Evolutionary conservation across 306 rosid species (phyloP).

Genomic region (Begonia peltatifolia): DNA sequence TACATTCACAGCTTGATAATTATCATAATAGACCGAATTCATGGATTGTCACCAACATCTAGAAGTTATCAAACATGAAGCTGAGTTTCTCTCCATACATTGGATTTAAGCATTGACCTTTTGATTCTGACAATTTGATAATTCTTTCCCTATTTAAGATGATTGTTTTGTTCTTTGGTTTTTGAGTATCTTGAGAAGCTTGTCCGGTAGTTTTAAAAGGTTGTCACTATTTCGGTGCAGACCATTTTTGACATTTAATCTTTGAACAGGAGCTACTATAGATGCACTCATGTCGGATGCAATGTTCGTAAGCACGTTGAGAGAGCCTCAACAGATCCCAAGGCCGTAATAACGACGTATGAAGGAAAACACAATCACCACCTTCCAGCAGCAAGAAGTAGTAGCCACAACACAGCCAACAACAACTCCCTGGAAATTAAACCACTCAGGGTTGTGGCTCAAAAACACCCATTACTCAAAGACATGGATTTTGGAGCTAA

Average conservation of each 20-base stretch:
- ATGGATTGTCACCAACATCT: too few species aligned
- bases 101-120: too few species aligned
- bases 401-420: slow-evolving; percentile 64
- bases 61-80: too few species aligned
- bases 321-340: slow-evolving; percentile 80
- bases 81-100: too few species aligned
- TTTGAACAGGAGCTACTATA: slow-evolving; percentile 81
- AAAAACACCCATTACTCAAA: slow-evolving; percentile 47
- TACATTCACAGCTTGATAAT: too few species aligned
- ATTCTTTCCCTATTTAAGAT: too few species aligned
- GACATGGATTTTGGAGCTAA: slow-evolving; percentile 39
- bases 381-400: slow-evolving; percentile 81
- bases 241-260: slow-evolving; percentile 8
- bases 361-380: slow-evolving; percentile 91
- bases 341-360: slow-evolving; percentile 81
- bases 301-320: slow-evolving; percentile 94
- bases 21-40: too few species aligned
- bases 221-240: neutral
- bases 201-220: neutral
- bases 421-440: slow-evolving; percentile 33
- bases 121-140: too few species aligned
- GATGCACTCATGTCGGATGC: slow-evolving; percentile 82
- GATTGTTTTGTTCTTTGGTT: too few species aligned
- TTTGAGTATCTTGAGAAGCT: too few species aligned
- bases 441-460: slow-evolving; percentile 22